Evolutionary conservation across 306 rosid genomes (phyloP), one percentile per base, ranked within the genome.

Genomic region (Lablab purpureus): DNA sequence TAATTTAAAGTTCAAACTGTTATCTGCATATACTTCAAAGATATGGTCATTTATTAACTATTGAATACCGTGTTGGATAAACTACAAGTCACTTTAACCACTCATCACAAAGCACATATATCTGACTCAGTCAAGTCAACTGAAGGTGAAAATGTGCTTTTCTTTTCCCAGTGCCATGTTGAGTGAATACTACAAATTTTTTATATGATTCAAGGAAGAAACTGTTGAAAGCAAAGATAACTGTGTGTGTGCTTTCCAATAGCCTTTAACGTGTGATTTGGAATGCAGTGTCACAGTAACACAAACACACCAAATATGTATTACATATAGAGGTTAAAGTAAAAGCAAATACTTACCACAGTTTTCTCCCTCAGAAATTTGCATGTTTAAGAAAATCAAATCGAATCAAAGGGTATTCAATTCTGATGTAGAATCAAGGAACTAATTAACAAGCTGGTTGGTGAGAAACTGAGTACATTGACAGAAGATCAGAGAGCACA

Each of bases 401-500:
- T 34, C 14, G 9, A 74, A 58, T 17, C 3, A 18, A 10, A 71
- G 41, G 11, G 8, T 25, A 59, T 59, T 59, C 34, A 25, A 22
- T 73, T 73, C 41, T 58, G 56, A 74, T 40, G 12, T 5, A 40
- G 6, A 65, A 25, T 34, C 40, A 65, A 14, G 67, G 4, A 30
- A 59, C 11, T 36, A 30, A 59, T 5, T 36, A 10, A 40, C 6
- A 13, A 28, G 37, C 17, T 21, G 25, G 65, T 25, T 27, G 65
- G 19, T 58, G 65, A 19, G 10, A 18, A 79, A 27, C 1, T 19
- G 11, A 1, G 56, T 54, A 30, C 28, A 79, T 83, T 84, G 89
- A 21, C 90, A 83, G 84, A 85, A 87, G 90, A 87, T 65, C 8
- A 87, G 76, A 87, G 85, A 83, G 90, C 80, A 89, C 90, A 85